These are phyloP conservation scores for Oryza glaberrima DNA, from an alignment of 176 grass and related monocot genomes.

Conservation along the genomic window DNA sequence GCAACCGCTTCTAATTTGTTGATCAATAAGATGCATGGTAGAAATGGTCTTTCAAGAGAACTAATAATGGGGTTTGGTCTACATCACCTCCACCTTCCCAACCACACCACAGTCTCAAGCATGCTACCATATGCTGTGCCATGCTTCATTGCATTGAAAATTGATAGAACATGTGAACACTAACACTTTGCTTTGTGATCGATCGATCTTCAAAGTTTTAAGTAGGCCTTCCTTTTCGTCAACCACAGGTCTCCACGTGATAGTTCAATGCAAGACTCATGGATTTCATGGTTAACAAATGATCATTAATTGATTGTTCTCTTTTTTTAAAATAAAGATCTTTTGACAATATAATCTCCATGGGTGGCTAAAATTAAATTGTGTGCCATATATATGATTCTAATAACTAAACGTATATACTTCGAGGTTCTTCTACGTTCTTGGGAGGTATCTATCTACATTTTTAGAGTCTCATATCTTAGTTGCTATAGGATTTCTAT, in stretches of 20 bases:
- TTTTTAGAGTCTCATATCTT: neutral
- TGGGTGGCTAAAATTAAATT: neutral
- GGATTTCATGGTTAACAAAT: conserved; percentile 31
- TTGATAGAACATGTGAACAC: conserved; percentile 40
- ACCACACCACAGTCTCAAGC: conserved; percentile 30
- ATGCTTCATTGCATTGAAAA: conserved; percentile 1
- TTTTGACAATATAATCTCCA: neutral
- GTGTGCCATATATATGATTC: no score
- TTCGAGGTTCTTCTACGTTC: no score
- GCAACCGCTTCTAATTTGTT: neutral
- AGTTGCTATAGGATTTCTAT: no score
- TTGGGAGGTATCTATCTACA: no score
- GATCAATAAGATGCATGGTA: neutral
- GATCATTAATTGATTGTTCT: neutral
- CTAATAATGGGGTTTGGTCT: conserved; percentile 31
- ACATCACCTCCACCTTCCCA: conserved; percentile 49
- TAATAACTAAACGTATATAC: no score
- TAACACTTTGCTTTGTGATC: conserved; percentile 20
- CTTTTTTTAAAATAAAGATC: neutral
- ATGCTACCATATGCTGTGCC: conserved; percentile 21
- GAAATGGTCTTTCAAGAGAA: neutral
- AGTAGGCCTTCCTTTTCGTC: conserved; percentile 42
- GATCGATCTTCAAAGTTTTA: conserved; percentile 5
- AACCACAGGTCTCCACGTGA: conserved; percentile 22
- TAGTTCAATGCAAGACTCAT: conserved; percentile 16